Evolutionary conservation across 2,329 filamentous ascomycete species (phyloP).

Genomic region (Aureobasidium sp.): DNA sequence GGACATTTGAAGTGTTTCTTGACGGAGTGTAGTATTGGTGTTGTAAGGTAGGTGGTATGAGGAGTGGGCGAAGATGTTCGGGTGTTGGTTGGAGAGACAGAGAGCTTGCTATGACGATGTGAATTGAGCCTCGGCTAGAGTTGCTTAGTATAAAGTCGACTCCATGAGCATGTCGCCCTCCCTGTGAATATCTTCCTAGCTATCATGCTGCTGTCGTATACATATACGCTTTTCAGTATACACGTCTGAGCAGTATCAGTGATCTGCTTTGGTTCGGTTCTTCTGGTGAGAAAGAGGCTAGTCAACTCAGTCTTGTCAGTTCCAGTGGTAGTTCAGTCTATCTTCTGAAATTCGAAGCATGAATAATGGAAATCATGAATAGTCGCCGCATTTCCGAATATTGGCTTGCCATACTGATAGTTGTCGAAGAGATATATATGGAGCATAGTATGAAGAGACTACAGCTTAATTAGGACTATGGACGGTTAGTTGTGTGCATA

Average conservation of each 20-base stretch:
- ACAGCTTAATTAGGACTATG: no score
- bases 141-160: background rate
- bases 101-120: background rate
- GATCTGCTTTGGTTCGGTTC: no score
- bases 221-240: background rate
- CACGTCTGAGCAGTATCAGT: background rate
- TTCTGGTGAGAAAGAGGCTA: background rate
- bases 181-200: background rate
- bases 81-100: background rate
- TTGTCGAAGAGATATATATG: no score
- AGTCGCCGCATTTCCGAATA: background rate
- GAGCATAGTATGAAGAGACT: no score
- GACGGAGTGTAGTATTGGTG: background rate
- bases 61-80: background rate
- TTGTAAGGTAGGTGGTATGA: no score
- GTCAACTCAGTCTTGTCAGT: accelerated
- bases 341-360: background rate
- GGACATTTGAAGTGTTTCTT: background rate
- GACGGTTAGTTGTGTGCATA: no score
- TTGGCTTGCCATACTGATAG: no score
- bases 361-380: background rate
- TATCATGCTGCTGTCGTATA: background rate
- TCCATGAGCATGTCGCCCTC: background rate
- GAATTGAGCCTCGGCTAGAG: background rate
- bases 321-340: accelerated